A percentile compares a stretch with the other conserved stretches of the same genome.
Evolutionary conservation across 106 monocot genomes (phyloP).

Genomic region (Xerophyta viscosa): DNA sequence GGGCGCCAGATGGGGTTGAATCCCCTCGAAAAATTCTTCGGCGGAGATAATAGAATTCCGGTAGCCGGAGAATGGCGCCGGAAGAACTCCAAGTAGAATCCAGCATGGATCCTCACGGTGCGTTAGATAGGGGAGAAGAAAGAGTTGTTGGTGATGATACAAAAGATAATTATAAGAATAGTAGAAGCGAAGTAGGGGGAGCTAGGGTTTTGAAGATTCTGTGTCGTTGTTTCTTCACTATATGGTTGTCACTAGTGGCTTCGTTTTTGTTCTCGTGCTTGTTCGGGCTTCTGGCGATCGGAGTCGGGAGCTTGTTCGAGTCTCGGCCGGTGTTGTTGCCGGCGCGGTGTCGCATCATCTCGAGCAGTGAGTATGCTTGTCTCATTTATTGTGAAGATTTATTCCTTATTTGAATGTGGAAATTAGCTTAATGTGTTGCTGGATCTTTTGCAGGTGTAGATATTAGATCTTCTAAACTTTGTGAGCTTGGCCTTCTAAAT

Average conservation of each 20-base stretch:
- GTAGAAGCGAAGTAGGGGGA: slow-evolving; percentile 6
- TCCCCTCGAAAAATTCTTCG: no score
- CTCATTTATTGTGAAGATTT: neutral
- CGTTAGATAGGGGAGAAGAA: no score
- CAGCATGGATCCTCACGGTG: no score
- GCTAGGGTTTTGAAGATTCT: slow-evolving; percentile 7
- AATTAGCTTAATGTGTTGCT: neutral
- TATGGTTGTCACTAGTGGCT: slow-evolving; percentile 26
- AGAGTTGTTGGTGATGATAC: no score
- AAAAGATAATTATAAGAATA: no score
- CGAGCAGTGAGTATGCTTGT: slow-evolving; percentile 49
- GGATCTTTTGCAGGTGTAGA: slow-evolving; percentile 60
- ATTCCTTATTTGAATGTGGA: neutral
- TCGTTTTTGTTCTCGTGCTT: slow-evolving; percentile 51
- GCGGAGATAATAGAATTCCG: no score
- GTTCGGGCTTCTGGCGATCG: slow-evolving; percentile 44
- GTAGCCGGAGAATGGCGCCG: no score
- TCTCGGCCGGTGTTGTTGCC: slow-evolving; percentile 45
- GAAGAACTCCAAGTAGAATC: no score
- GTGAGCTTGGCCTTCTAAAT: slow-evolving; percentile 68
- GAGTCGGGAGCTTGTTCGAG: slow-evolving; percentile 36
- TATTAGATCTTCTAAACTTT: slow-evolving; percentile 78
- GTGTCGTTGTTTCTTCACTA: slow-evolving; percentile 33
- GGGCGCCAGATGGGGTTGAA: no score
- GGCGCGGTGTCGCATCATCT: slow-evolving; percentile 64